phyloP scores from a whole-genome alignment of 1,139 yeast genomes.

The Debaryomycetaceae sp. region DNA sequence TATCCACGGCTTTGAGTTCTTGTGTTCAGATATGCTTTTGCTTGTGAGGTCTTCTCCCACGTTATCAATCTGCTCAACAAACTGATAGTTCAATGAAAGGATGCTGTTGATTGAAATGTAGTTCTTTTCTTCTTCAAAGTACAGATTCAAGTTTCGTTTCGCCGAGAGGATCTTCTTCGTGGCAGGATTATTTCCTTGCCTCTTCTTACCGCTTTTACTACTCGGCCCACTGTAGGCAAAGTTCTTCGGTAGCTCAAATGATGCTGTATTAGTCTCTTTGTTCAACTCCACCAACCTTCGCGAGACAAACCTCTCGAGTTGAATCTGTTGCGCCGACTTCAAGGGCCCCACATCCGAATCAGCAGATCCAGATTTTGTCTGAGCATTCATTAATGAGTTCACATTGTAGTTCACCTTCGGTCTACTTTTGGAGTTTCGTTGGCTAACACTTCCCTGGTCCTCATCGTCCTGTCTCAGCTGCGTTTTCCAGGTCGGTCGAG shows the following conservation, averaged over 20 bases:
- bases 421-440: slow-evolving; percentile 23
- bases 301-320: slow-evolving; percentile 38
- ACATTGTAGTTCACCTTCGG: slow-evolving; percentile 47
- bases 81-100: slow-evolving; percentile 38
- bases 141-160: slow-evolving; percentile 43
- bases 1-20: slow-evolving; percentile 31
- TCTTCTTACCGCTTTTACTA: slow-evolving; percentile 21
- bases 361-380: slow-evolving; percentile 33
- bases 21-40: slow-evolving; percentile 11
- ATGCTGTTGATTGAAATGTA: slow-evolving; percentile 42
- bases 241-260: slow-evolving; percentile 43
- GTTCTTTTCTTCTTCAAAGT: slow-evolving; percentile 48
- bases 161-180: slow-evolving; percentile 46
- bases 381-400: slow-evolving; percentile 44
- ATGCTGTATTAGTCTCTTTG: slow-evolving; percentile 26
- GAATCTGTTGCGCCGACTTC: slow-evolving; percentile 44
- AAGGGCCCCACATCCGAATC: slow-evolving; percentile 30
- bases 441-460: slow-evolving; percentile 19
- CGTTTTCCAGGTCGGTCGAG: slow-evolving; percentile 27
- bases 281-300: slow-evolving; percentile 37
- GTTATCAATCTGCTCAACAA: slow-evolving; percentile 33
- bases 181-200: slow-evolving; percentile 45
- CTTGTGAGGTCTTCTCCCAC: slow-evolving; percentile 12
- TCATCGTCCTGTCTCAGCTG: slow-evolving; percentile 14
- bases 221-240: slow-evolving; percentile 31